Evolutionary conservation across 768 basidiomycete genomes (phyloP).

Genomic region (Amanita fuliginea): DNA sequence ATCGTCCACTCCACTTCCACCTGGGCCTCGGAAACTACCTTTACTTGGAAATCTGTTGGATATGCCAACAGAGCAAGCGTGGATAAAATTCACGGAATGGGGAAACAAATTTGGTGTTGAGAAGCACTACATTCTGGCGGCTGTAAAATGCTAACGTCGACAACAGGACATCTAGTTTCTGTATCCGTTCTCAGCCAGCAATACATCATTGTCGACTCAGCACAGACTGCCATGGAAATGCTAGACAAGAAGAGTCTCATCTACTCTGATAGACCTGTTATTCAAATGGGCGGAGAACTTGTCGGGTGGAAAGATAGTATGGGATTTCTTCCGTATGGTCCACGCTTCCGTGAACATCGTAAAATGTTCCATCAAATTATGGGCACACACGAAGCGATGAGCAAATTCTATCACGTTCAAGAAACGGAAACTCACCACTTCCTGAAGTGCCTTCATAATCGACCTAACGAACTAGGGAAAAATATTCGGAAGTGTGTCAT

Average conservation of each 20-base stretch:
- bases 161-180: constrained; percentile 1
- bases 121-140: no score
- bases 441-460: no score
- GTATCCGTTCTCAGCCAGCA: constrained; percentile 4
- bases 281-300: no score
- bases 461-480: no score
- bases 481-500: no score
- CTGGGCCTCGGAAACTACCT: constrained; percentile 30
- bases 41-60: constrained; percentile 27
- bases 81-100: constrained; percentile 33
- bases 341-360: no score
- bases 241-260: constrained; percentile 39
- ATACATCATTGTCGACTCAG: constrained; percentile 34
- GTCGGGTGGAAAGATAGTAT: no score
- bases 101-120: constrained; percentile 25
- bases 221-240: constrained; percentile 29
- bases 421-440: no score
- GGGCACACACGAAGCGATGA: no score
- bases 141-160: not conserved
- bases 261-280: constrained; percentile 27
- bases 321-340: no score
- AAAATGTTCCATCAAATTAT: no score
- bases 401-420: no score
- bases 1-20: constrained; percentile 20
- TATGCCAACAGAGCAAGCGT: constrained; percentile 25